A percentile compares a stretch with the other conserved stretches of the same genome.
Evolutionary conservation across 306 rosid species (phyloP).

Genomic region (Ochetophila trinervis): DNA sequence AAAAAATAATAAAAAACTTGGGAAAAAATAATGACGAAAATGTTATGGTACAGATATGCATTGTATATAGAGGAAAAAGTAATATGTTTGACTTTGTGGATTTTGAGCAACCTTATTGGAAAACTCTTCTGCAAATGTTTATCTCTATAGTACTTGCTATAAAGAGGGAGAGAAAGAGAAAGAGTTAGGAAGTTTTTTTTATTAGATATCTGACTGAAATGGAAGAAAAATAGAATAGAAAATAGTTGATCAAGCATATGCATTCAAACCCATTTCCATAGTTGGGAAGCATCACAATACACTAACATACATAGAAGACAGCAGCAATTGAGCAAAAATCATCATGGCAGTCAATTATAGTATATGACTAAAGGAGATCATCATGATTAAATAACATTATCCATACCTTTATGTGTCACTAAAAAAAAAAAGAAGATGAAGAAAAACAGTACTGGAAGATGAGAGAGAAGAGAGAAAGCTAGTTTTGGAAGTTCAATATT

Average conservation of each 20-base stretch:
- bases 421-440: slow-evolving; percentile 6
- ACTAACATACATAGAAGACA: neutral
- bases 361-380: neutral
- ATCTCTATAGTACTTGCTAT: no score
- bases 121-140: no score
- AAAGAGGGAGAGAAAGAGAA: no score
- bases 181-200: no score
- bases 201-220: neutral
- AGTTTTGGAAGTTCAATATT: neutral
- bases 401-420: slow-evolving; percentile 15
- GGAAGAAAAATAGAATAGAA: neutral
- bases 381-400: neutral
- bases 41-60: no score
- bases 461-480: slow-evolving; percentile 14
- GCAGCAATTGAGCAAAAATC: neutral
- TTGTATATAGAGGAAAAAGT: no score
- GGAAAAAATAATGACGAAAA: no score
- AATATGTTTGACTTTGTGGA: no score
- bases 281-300: neutral
- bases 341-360: neutral
- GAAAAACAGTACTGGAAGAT: slow-evolving; percentile 11
- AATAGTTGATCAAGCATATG: slow-evolving; percentile 3
- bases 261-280: neutral
- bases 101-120: no score
- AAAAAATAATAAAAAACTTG: no score